Conservation (phyloP, 75 land plant species). For the Gnetum montanum region DNA sequence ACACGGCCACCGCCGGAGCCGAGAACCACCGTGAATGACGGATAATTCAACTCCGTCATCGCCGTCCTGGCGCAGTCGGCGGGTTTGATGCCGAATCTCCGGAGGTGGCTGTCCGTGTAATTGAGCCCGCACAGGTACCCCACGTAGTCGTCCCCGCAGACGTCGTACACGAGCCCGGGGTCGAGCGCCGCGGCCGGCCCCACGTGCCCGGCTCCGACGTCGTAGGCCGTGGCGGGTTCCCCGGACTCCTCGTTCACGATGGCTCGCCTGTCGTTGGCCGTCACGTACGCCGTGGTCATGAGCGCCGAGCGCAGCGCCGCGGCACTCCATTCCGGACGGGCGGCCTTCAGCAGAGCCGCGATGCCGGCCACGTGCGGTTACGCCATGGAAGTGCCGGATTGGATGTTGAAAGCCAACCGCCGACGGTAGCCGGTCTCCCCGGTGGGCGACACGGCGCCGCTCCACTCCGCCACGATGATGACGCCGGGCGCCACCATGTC, state of each 20-base stretch:
- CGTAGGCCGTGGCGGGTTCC: slow-evolving; percentile 2
- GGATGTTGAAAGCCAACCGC: slow-evolving; percentile 15
- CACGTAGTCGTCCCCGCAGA: neutral
- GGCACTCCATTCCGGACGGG: slow-evolving; percentile 52
- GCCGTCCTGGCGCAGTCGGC: neutral
- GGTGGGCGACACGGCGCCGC: slow-evolving; percentile 3
- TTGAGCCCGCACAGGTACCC: slow-evolving; percentile 4
- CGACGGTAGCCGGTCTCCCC: slow-evolving; percentile 3
- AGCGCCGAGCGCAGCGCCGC: slow-evolving; percentile 61
- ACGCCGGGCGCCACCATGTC: slow-evolving; percentile 57
- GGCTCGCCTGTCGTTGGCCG: neutral
- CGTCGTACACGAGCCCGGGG: slow-evolving; percentile 19
- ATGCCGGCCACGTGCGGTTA: slow-evolving; percentile 56
- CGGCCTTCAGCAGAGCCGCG: slow-evolving; percentile 36
- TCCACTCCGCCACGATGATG: slow-evolving; percentile 53
- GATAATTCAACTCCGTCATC: slow-evolving; percentile 5
- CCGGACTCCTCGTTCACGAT: neutral
- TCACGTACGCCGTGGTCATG: slow-evolving; percentile 27
- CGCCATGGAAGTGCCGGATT: slow-evolving; percentile 70
- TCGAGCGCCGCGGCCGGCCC: slow-evolving; percentile 6
- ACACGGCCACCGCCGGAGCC: neutral
- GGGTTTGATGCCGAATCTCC: neutral
- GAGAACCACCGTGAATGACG: neutral
- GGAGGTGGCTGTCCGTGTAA: slow-evolving; percentile 1
- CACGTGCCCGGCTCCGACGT: slow-evolving; percentile 11